These are phyloP conservation scores for Fragaria iinumae DNA, from an alignment of 306 rosid genomes.

Conservation along the genomic window DNA sequence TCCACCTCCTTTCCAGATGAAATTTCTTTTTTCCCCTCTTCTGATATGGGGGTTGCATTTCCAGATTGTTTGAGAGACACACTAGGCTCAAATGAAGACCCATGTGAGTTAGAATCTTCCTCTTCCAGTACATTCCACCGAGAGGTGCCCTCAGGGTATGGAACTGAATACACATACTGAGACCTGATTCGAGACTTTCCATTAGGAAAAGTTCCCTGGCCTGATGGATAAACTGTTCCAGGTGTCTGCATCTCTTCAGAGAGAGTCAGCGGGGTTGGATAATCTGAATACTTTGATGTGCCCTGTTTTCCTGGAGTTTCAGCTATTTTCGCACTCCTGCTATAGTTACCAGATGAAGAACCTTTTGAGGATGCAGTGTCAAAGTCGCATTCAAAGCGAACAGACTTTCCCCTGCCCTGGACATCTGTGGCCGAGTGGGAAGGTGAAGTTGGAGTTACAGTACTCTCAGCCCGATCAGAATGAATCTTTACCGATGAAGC, in stretches of 20 bases:
- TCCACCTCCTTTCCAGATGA: constrained; percentile 47
- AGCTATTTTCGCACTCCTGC: constrained; percentile 31
- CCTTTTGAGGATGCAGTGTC: constrained; percentile 45
- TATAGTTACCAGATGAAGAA: constrained; percentile 50
- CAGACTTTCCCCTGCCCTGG: constrained; percentile 60
- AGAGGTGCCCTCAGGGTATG: constrained; percentile 42
- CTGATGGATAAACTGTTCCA: constrained; percentile 79
- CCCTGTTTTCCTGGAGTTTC: constrained; percentile 49
- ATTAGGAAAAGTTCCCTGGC: constrained; percentile 45
- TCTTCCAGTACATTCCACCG: constrained; percentile 43
- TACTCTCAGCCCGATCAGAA: constrained; percentile 31
- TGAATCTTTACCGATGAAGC: constrained; percentile 14
- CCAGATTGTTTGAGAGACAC: constrained; percentile 41
- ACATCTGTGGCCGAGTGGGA: constrained; percentile 42
- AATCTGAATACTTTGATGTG: constrained; percentile 50
- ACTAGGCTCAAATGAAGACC: constrained; percentile 44
- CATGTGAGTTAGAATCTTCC: constrained; percentile 40
- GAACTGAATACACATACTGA: constrained; percentile 57
- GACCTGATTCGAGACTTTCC: constrained; percentile 63
- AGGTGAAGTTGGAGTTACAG: constrained; percentile 37
- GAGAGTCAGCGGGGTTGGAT: constrained; percentile 77
- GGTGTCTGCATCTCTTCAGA: constrained; percentile 93
- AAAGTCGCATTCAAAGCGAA: constrained; percentile 62
- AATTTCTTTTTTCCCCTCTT: constrained; percentile 31
- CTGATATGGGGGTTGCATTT: constrained; percentile 39